Base-by-base conservation (phyloP, 179 eudicot species). In the Spinacia oleracea region DNA sequence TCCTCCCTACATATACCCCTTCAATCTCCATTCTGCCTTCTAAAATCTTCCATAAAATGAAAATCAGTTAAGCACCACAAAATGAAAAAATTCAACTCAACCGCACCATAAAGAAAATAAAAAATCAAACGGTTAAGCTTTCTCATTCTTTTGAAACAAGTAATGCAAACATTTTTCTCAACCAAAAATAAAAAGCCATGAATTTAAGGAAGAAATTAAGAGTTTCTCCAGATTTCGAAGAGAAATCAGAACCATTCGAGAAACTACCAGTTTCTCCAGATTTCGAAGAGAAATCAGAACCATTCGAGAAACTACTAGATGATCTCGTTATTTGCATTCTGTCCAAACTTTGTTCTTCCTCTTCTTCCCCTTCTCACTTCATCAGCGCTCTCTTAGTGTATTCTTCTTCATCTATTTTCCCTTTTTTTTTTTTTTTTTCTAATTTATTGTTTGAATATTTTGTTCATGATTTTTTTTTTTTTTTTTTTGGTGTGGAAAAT, bases 321-420 rank as follows among this genome's bases (percentile, higher is more conserved):
- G 97, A 92, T 86, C 83, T 91, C 6, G 86, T 89, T 15, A 69
- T 88, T 11, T 80, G 18, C 42, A 79, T 92, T 74, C 87, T 89
- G 74, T 67, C 77, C 31, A 90, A 87, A 27, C 88, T 92, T 69
- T 83, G 87, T 79, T 80, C 92, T 45, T 69, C 90, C 9, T 88
- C 89, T 23, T 15, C 78, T 62, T 84, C 81, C 45, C 89, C 97
- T 3, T 84, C 91, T 3, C 91, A 92, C 88, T 83, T 90, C 80
- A 46, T 83, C 80, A 85, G 60, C 75, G 83, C 83, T 45, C 82
- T 90, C 73, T 34, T 83, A 7, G 86, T 90, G 94, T 92, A 89
- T 18, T 89, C 63, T 20, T 15, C 9, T 66, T 2, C 46, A 9
- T 8, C 14, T 31, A 64, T 16, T 23, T 1, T 9, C 5, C 46